A percentile compares a stretch with the other conserved stretches of the same genome.
These are phyloP conservation scores for Salix viminalis DNA, from an alignment of 345 rosid species.

Conservation along the genomic window DNA sequence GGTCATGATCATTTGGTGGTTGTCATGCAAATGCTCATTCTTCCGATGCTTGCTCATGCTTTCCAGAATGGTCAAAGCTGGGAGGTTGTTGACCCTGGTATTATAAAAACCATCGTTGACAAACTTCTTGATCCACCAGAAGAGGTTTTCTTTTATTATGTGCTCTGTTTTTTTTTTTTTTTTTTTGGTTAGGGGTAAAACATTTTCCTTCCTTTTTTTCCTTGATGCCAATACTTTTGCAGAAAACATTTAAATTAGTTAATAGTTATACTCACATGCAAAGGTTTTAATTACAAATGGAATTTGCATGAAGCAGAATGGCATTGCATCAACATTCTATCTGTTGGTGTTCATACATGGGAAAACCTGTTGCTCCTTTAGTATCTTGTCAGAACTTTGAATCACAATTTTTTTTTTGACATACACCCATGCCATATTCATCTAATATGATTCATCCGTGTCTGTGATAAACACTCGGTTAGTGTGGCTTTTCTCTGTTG, in stretches of 20 bases:
- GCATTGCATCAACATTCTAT: not conserved
- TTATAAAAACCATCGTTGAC: constrained; percentile 90
- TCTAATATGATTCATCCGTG: not conserved
- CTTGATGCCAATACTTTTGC: too few species aligned
- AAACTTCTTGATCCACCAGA: constrained; percentile 99
- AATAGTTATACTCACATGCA: too few species aligned
- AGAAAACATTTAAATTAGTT: too few species aligned
- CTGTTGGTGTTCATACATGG: not conserved
- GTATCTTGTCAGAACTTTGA: not conserved
- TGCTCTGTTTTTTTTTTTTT: too few species aligned
- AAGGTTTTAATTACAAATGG: too few species aligned
- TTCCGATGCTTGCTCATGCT: constrained; percentile 97
- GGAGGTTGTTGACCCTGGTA: constrained; percentile 88
- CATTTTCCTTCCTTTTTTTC: too few species aligned
- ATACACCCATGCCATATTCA: not conserved
- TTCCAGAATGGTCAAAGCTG: constrained; percentile 82
- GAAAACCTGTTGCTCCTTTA: not conserved
- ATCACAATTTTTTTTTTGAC: not conserved
- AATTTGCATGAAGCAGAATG: too few species aligned
- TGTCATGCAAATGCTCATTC: constrained; percentile 98
- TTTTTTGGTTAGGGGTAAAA: too few species aligned
- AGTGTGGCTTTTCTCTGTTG: not conserved
- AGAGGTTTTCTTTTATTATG: constrained; percentile 48
- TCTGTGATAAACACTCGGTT: not conserved
- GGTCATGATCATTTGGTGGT: constrained; percentile 93